phyloP scores from a whole-genome alignment of 2,329 filamentous ascomycete genomes.

The Colletotrichum godetiae region DNA sequence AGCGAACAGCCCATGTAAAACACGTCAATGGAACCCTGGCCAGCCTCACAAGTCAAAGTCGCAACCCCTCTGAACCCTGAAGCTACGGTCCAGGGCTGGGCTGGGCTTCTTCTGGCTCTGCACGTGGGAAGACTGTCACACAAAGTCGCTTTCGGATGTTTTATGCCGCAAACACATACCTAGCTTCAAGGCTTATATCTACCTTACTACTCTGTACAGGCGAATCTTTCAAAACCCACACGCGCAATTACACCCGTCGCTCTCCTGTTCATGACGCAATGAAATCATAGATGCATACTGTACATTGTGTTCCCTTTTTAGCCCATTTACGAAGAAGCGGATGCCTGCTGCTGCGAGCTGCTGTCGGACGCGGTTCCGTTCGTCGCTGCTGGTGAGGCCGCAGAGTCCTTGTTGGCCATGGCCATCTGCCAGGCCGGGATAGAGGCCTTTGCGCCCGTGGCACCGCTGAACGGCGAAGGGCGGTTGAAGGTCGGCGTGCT shows the following conservation, averaged over 20 bases:
- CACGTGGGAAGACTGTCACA: background rate
- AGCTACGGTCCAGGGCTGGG: background rate
- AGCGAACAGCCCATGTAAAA: background rate
- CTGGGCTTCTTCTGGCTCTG: background rate
- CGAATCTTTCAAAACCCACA: background rate
- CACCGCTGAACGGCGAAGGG: constrained; percentile 47
- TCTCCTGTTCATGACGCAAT: background rate
- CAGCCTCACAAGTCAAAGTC: background rate
- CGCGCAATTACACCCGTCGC: background rate
- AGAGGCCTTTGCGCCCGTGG: constrained; percentile 68
- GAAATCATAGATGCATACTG: background rate
- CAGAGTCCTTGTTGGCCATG: constrained; percentile 64
- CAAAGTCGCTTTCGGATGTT: background rate
- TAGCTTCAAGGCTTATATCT: background rate
- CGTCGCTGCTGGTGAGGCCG: constrained; percentile 41
- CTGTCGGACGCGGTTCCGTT: constrained; percentile 39
- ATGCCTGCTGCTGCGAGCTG: constrained; percentile 27
- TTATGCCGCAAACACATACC: background rate
- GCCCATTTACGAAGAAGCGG: background rate
- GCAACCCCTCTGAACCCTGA: background rate
- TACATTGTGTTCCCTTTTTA: background rate
- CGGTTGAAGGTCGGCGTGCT: constrained; percentile 44
- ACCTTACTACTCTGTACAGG: background rate
- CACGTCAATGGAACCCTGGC: constrained; percentile 4
- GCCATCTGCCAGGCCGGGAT: constrained; percentile 87